Evolutionary conservation across 176 grass and related monocot species (phyloP).

Genomic region (Coix lacrymajobi): DNA sequence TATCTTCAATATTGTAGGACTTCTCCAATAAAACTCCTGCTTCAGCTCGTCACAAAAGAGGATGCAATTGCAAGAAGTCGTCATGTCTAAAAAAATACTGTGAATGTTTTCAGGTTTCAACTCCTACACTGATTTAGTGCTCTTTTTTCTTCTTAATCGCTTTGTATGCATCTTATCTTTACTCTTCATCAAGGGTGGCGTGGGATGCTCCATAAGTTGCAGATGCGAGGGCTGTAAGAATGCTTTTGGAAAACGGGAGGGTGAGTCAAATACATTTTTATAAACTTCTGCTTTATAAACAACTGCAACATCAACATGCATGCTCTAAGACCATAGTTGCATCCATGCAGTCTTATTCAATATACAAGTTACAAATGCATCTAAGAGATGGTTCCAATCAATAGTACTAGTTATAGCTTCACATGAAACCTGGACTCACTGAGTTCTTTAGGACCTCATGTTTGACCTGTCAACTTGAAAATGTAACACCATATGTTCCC

Average conservation of each 20-base stretch:
- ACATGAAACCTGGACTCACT: background rate
- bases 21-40: conserved; percentile 91
- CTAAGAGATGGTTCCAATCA: conserved; percentile 3
- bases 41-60: conserved; percentile 93
- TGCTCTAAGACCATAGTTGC: conserved; percentile 18
- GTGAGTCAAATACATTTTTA: conserved; percentile 50
- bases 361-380: background rate
- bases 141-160: background rate
- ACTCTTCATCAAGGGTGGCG: conserved; percentile 69
- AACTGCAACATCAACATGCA: background rate
- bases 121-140: conserved; percentile 20
- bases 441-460: background rate
- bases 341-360: background rate
- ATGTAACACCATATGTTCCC: background rate
- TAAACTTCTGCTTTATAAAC: background rate
- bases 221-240: conserved; percentile 96
- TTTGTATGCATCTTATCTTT: conserved; percentile 29
- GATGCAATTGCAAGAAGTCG: conserved; percentile 98
- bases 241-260: conserved; percentile 84
- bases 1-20: conserved; percentile 42
- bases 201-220: conserved; percentile 89
- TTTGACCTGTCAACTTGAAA: background rate
- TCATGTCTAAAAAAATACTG: conserved; percentile 96
- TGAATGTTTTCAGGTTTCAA: conserved; percentile 91
- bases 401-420: background rate